Evolutionary conservation across 208 protist genomes (phyloP), one percentile per base, ranked within the genome.

Genomic region (Borovskyia barvae): DNA sequence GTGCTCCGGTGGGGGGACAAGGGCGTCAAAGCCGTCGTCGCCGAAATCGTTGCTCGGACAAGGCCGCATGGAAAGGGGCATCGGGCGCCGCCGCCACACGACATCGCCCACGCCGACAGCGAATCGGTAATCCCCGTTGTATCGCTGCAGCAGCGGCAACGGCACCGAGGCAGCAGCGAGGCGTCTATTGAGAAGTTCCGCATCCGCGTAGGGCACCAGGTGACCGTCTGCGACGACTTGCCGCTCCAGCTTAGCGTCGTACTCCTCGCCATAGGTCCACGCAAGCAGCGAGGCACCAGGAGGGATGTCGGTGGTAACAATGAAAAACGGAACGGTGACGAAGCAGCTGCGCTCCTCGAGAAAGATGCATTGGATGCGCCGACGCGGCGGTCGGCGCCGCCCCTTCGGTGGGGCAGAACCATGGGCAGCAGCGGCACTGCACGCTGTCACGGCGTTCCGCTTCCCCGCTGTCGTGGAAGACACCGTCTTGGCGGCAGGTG

Each of bases 221-320:
- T 72, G 45, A 12, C 75, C 80, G 25, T 82, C 73, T 9, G 82
- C 79, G 15, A 94, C 84, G 3, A 67, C 87, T 15, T 74, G 40
- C 7, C 87, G 80, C 74, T 94, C 87, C 22, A 94, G 66, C 49
- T 78, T 80, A 2, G 87, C 87, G 64, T 94, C 87, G 75, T 94
- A 94, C 42, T 87, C 84, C 42, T 91, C 87, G 19, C 87, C 87
- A 70, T 94, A 94, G n/a, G 84, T 86, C 82, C 84, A 92, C 29
- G 87, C 81, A 5, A 94, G 66, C n/a, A 94, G 69, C 41, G 78
- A 45, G 7, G 73, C 53, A 4, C 87, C 87, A 1, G 73, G 71
- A 19, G 77, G 66, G 15, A 92, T 81, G 49, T 94, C 87, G 2
- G 84, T 75, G 20, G 84, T 90, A 4, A 75, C 66, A 24, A 94